These are phyloP conservation scores for Diaporthe caulivora DNA, from an alignment of 2,329 filamentous ascomycete species.

Conservation along the genomic window DNA sequence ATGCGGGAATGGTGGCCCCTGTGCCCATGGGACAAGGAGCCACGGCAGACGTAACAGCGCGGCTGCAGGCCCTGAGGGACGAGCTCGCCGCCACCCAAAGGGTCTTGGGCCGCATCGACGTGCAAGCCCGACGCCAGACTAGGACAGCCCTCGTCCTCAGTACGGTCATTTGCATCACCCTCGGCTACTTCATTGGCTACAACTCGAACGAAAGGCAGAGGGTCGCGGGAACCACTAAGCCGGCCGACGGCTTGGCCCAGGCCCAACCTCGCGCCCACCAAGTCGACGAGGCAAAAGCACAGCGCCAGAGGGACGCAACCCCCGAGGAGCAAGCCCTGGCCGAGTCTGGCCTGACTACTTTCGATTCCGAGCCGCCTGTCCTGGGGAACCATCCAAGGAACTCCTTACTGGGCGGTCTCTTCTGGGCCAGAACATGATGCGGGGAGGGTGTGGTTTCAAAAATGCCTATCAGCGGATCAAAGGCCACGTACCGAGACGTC, in stretches of 20 bases:
- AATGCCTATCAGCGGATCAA: conserved; percentile 7
- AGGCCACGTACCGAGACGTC: not conserved
- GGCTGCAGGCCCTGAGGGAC: not conserved
- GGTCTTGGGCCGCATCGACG: not conserved
- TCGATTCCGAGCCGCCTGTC: not conserved
- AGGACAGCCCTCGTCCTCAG: not conserved
- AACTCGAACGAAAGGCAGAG: not conserved
- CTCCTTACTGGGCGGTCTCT: conserved; percentile 16
- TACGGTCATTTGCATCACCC: not conserved
- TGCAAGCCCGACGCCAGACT: not conserved
- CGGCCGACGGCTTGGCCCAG: not conserved
- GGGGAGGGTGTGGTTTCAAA: not conserved
- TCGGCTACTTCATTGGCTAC: not conserved
- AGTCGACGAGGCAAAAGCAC: not conserved
- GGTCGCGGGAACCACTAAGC: not conserved
- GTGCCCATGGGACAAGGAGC: not conserved
- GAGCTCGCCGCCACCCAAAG: not conserved
- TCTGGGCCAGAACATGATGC: conserved; percentile 13
- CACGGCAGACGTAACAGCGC: not conserved
- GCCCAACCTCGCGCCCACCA: not conserved
- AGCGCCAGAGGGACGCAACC: conserved; percentile 16
- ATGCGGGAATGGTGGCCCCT: too few relatives aligned
- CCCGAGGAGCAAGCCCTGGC: conserved; percentile 13
- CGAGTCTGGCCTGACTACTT: not conserved
- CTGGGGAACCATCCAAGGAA: not conserved